Evolutionary conservation across 495 filamentous ascomycete genomes (phyloP).

Genomic region (Podospora didyma): DNA sequence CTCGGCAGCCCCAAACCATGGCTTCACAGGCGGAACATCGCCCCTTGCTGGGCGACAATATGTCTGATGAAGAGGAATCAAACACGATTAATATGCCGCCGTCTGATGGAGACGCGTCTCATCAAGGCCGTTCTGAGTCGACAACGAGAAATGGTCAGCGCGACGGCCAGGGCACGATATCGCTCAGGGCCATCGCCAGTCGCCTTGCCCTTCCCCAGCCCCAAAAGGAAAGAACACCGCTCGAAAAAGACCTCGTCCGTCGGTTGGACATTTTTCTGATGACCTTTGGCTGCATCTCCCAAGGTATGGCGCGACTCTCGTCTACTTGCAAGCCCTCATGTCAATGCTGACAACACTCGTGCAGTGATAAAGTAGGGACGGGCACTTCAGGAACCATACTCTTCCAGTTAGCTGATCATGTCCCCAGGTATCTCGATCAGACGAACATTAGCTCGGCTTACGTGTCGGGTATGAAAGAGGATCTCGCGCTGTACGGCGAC

Average conservation of each 20-base stretch:
- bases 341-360: not conserved
- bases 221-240: conserved; percentile 10
- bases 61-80: no score
- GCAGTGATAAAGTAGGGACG: conserved; percentile 30
- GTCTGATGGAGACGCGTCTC: no score
- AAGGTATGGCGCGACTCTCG: conserved; percentile 18
- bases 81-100: no score
- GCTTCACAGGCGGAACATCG: no score
- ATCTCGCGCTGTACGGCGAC: conserved; percentile 34
- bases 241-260: conserved; percentile 35
- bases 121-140: no score
- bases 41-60: no score
- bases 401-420: no score
- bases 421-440: conserved; percentile 28
- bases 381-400: not conserved
- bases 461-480: conserved; percentile 43
- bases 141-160: no score
- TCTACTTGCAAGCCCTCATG: not conserved
- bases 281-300: conserved; percentile 40
- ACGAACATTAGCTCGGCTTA: conserved; percentile 43
- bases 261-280: conserved; percentile 38
- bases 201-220: not conserved
- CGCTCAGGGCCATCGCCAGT: not conserved
- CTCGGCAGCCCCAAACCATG: no score
- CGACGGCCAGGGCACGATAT: not conserved